These are phyloP conservation scores for Phaeosphaeria sp. DNA, from an alignment of 2,329 filamentous ascomycete genomes.

Conservation along the genomic window DNA sequence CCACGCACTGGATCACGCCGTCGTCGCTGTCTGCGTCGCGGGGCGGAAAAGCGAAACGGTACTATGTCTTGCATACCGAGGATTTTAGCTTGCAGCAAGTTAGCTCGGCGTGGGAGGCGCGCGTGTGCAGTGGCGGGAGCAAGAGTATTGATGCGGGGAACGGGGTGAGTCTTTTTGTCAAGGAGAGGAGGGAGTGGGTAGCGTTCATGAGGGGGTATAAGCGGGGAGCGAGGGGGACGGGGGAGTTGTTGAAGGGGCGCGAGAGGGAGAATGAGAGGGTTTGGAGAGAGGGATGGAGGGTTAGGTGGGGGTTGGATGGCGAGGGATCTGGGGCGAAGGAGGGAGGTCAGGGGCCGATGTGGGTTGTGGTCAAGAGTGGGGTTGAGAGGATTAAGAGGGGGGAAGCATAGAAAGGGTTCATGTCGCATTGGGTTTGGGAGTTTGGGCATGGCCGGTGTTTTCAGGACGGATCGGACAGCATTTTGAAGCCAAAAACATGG, in stretches of 20 bases:
- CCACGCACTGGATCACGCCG: constrained; percentile 31
- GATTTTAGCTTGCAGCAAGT: constrained; percentile 26
- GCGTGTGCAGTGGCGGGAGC: constrained; percentile 22
- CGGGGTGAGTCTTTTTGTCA: constrained; percentile 32
- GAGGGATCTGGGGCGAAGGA: constrained; percentile 10
- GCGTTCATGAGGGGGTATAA: constrained; percentile 32
- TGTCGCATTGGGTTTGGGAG: background rate
- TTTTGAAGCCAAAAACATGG: too few species aligned
- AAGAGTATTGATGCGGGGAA: constrained; percentile 34
- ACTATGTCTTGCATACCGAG: constrained; percentile 29
- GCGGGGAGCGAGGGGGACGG: constrained; percentile 27
- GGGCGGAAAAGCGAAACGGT: constrained; percentile 28
- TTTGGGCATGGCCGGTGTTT: background rate
- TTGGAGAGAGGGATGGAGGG: constrained; percentile 33
- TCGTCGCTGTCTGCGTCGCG: constrained; percentile 19
- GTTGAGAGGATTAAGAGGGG: constrained; percentile 29
- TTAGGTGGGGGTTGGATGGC: constrained; percentile 27
- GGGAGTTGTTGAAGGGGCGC: constrained; percentile 25
- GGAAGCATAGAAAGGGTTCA: constrained; percentile 32
- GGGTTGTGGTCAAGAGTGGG: constrained; percentile 35
- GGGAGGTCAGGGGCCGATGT: constrained; percentile 29
- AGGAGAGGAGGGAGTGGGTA: constrained; percentile 30
- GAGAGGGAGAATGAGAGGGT: constrained; percentile 28
- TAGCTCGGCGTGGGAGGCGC: constrained; percentile 29
- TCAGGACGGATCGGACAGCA: too few species aligned